These are phyloP conservation scores for Amaranthus tricolor DNA, from an alignment of 179 eudicot genomes.

Conservation along the genomic window DNA sequence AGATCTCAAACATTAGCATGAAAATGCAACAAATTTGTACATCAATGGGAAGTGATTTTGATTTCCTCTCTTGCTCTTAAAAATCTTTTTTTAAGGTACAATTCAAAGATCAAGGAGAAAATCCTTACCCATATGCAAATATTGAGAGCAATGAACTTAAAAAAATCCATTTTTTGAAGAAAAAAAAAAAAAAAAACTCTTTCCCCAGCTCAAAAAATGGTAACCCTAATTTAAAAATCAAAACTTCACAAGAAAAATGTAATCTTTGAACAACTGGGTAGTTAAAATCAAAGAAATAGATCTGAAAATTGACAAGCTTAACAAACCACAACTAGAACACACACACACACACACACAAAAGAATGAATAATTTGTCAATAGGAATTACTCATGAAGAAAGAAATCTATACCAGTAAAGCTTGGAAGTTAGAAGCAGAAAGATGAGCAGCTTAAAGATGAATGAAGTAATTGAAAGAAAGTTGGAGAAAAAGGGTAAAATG, in stretches of 20 bases:
- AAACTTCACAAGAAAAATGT: background rate
- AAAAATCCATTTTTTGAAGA: no score
- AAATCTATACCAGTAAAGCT: constrained; percentile 23
- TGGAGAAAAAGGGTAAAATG: background rate
- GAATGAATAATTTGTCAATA: background rate
- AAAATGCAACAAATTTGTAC: background rate
- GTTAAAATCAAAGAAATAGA: background rate
- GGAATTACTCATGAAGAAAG: background rate
- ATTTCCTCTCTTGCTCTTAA: background rate
- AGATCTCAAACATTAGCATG: background rate
- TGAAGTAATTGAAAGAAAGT: background rate
- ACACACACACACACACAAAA: no score
- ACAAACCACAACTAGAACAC: background rate
- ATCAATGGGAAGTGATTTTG: background rate
- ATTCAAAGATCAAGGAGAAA: background rate
- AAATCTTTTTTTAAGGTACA: background rate
- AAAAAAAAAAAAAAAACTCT: background rate
- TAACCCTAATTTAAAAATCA: background rate
- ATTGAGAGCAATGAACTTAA: background rate
- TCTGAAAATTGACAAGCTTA: background rate
- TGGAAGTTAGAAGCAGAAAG: background rate
- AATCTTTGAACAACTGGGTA: background rate
- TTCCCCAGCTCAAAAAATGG: no score
- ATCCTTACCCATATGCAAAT: background rate
- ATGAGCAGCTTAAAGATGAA: constrained; percentile 17